Percentiles rank a stretch among this genome's conserved stretches.
These are phyloP conservation scores for Arctium minus DNA, from an alignment of 129 eudicot genomes.

Conservation along the genomic window DNA sequence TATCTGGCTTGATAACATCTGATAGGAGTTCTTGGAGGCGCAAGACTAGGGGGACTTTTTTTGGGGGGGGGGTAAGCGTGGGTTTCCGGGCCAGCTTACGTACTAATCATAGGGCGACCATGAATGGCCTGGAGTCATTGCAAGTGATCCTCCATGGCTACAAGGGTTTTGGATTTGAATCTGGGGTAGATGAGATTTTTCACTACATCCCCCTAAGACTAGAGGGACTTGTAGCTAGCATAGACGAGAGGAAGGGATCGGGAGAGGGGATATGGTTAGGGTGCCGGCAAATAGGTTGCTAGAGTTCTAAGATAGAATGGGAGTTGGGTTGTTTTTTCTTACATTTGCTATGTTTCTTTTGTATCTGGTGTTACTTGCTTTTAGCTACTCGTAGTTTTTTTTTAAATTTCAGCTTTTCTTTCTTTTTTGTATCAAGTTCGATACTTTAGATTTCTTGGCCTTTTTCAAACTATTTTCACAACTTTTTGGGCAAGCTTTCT, in stretches of 20 bases:
- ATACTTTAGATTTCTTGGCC: not conserved
- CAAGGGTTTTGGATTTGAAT: no score
- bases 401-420: not conserved
- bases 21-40: not conserved
- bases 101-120: no score
- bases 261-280: no score
- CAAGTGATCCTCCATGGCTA: no score
- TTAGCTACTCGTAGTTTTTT: not conserved
- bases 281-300: no score
- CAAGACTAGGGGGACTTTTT: not conserved
- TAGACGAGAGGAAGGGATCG: not conserved
- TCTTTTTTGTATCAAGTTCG: not conserved
- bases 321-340: not conserved
- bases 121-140: no score
- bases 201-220: no score
- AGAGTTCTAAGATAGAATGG: no score
- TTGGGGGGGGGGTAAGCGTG: no score
- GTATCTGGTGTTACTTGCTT: not conserved
- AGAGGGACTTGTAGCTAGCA: no score
- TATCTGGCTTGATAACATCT: not conserved
- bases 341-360: not conserved
- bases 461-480: not conserved
- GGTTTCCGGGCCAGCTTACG: no score
- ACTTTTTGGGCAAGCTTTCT: not conserved
- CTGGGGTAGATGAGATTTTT: no score